Conservation (phyloP, 1,139 yeast species). For the Blastobotrys capitulatus region DNA sequence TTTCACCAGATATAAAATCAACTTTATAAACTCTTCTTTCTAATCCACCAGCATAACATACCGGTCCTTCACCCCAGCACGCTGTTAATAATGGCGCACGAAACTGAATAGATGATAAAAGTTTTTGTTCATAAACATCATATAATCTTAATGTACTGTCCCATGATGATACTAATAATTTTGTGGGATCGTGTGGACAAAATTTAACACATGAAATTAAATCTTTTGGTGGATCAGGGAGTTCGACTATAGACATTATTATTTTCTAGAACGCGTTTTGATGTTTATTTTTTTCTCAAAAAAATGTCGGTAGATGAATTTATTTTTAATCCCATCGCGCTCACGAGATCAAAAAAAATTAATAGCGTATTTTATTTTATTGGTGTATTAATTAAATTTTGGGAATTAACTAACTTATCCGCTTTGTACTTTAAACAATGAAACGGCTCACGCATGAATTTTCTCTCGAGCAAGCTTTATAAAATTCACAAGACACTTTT, state of each 20-base stretch:
- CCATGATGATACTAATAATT: slow-evolving; percentile 36
- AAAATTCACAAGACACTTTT: too few species aligned
- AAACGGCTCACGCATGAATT: too few species aligned
- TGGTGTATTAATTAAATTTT: too few species aligned
- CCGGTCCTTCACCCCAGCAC: slow-evolving; percentile 28
- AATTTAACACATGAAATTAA: slow-evolving; percentile 29
- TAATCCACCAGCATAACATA: slow-evolving; percentile 28
- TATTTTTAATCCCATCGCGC: too few species aligned
- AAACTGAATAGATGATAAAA: slow-evolving; percentile 18
- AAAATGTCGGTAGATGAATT: too few species aligned
- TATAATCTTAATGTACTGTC: slow-evolving; percentile 32
- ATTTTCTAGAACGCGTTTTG: not conserved
- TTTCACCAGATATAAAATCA: slow-evolving; percentile 25
- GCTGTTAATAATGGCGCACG: slow-evolving; percentile 31
- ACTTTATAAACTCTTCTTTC: slow-evolving; percentile 27
- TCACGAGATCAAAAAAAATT: too few species aligned
- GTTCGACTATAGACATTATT: slow-evolving; percentile 10
- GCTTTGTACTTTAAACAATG: too few species aligned
- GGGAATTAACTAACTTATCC: too few species aligned
- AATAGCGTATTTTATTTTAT: too few species aligned
- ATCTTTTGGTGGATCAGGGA: slow-evolving; percentile 28
- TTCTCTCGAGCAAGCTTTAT: too few species aligned
- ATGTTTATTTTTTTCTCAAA: too few species aligned
- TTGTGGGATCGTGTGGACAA: slow-evolving; percentile 22
- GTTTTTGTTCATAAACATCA: slow-evolving; percentile 13